Evolutionary conservation across 1,139 yeast genomes (phyloP), one percentile per base, ranked within the genome.

Genomic region (Saccharomyces pastorianus): DNA sequence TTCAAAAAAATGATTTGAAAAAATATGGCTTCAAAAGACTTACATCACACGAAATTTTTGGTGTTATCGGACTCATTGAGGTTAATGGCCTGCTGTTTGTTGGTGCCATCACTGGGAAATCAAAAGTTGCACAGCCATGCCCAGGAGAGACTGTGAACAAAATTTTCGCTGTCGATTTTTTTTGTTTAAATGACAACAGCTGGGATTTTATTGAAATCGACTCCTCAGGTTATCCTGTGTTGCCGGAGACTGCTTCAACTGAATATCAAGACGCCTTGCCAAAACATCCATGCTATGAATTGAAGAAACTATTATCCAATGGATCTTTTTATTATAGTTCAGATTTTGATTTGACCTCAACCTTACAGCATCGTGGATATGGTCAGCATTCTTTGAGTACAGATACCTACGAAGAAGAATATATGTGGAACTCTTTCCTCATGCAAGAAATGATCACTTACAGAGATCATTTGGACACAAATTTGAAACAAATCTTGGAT

Each of bases 361-460:
- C 85, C n/a, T 71, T 93, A 58, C 98, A 93, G 69, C 77, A 81
- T 55, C 73, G 95, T 64, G 91, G 91, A 1, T 71, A 83, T 11
- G 68, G 72, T 58, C 63, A 68, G 29, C 70, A 74, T 62, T 71
- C 79, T 6, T 61, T 80, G 51, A 76, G 81, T 54, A 68, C 76
- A 52, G 85, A 83, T 59, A 80, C 81, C 55, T 85, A 79, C 61
- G 93, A 85, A 66, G 83, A 82, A 55, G 93, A 91, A 61, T 93
- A 87, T 66, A 90, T 93, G 97, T 95, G 99, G 99, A 95, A 95
- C 68, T 81, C 87, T 6, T 93, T 88, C 68, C 81, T 95, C 83
- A 85, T 91, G 84, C 81, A 84, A 55, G 96, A 91, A 59, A 79
- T 93, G 59, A 77, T 88, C 58, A 78, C 80, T 52, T 91, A 86